A percentile compares a stretch with the other conserved stretches of the same genome.
These are phyloP conservation scores for Schizopora paradoxa DNA, from an alignment of 1,284 basidiomycete genomes.

Conservation along the genomic window DNA sequence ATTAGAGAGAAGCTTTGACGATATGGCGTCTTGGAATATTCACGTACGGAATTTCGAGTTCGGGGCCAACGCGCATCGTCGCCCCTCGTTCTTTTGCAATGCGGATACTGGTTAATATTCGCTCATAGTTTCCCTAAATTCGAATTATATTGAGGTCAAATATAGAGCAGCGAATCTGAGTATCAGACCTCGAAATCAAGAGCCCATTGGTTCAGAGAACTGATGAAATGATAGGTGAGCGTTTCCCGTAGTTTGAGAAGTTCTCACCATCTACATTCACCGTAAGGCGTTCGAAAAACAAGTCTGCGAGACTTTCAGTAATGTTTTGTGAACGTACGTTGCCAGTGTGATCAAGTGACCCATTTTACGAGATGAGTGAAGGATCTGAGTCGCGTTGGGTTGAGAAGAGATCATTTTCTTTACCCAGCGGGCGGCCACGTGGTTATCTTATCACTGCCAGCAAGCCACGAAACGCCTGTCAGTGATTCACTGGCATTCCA, in stretches of 20 bases:
- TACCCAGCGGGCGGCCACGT: too few relatives aligned
- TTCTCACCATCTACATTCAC: slow-evolving; percentile 25
- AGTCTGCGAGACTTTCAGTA: slow-evolving; percentile 17
- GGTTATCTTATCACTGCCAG: too few relatives aligned
- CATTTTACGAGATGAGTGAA: slow-evolving; percentile 47
- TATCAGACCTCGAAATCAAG: slow-evolving; percentile 78
- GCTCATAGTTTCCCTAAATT: slow-evolving; percentile 79
- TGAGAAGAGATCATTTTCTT: too few relatives aligned
- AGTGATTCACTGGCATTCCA: too few relatives aligned
- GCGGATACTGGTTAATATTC: slow-evolving; percentile 85
- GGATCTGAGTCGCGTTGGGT: too few relatives aligned
- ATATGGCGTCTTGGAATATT: slow-evolving; percentile 32
- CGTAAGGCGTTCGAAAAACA: slow-evolving; percentile 31
- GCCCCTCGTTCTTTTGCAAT: slow-evolving; percentile 89
- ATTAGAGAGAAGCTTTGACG: background rate
- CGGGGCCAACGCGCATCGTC: slow-evolving; percentile 92
- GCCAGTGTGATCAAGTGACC: slow-evolving; percentile 80
- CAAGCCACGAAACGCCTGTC: too few relatives aligned
- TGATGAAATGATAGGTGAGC: slow-evolving; percentile 29
- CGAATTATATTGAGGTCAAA: background rate
- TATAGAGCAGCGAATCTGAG: background rate
- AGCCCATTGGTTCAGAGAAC: slow-evolving; percentile 95
- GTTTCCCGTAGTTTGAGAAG: background rate
- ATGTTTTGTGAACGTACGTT: slow-evolving; percentile 42
- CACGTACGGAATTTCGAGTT: slow-evolving; percentile 97